Percentiles rank a stretch among this genome's conserved stretches.
These are phyloP conservation scores for Penicillium odoratum DNA, from an alignment of 495 filamentous ascomycete genomes.

Conservation along the genomic window DNA sequence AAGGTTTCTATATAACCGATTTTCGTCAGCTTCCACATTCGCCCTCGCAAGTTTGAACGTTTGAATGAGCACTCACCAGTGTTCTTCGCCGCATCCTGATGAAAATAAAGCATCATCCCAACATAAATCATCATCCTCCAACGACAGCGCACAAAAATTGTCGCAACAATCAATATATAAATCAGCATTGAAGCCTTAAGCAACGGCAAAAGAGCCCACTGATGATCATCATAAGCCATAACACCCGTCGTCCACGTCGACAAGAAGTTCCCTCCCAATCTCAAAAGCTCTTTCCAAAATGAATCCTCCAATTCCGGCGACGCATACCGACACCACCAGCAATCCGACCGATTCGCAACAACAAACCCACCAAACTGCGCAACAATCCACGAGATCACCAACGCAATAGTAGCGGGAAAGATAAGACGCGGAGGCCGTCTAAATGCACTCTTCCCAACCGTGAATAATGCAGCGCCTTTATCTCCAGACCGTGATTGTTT, in stretches of 20 bases:
- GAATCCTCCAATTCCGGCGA: conserved; percentile 46
- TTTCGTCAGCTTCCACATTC: neutral
- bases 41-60: neutral
- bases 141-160: conserved; percentile 55
- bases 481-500: conserved; percentile 59
- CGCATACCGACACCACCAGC: conserved; percentile 62
- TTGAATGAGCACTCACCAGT: conserved; percentile 24
- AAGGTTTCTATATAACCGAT: conserved; percentile 35
- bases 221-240: conserved; percentile 64
- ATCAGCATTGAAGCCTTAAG: conserved; percentile 62
- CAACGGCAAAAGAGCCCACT: conserved; percentile 66
- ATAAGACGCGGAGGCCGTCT: conserved; percentile 63
- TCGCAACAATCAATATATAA: conserved; percentile 58
- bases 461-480: conserved; percentile 50
- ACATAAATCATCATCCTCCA: conserved; percentile 58
- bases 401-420: conserved; percentile 60
- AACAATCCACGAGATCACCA: conserved; percentile 59
- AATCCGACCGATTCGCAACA: conserved; percentile 56
- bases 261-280: conserved; percentile 53
- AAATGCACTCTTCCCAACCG: conserved; percentile 63
- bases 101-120: conserved; percentile 54
- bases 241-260: conserved; percentile 59
- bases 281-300: conserved; percentile 37
- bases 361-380: conserved; percentile 62
- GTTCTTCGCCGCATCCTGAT: conserved; percentile 40